Conservation (phyloP, 371 early-diverging fungal genomes). For the Syncephalis fuscata region DNA sequence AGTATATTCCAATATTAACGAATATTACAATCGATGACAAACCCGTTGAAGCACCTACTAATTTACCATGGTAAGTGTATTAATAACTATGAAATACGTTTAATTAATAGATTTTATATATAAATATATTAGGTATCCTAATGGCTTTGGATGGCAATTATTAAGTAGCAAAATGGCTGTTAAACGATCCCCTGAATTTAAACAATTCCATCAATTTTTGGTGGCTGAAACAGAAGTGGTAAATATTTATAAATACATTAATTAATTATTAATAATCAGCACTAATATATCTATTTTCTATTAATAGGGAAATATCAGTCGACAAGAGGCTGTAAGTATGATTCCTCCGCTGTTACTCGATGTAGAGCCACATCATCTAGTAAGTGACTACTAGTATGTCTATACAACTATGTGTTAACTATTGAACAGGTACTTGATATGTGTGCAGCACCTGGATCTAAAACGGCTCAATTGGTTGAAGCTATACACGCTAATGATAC, state of each 20-base stretch:
- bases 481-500: constrained; percentile 60
- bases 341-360: constrained; percentile 92
- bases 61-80: constrained; percentile 49
- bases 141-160: constrained; percentile 77
- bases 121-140: constrained; percentile 73
- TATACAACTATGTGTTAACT: background rate
- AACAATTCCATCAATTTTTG: constrained; percentile 80
- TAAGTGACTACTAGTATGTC: constrained; percentile 12
- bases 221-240: constrained; percentile 87
- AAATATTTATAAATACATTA: constrained; percentile 7
- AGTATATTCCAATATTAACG: constrained; percentile 33
- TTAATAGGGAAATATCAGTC: constrained; percentile 87
- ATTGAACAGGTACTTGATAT: constrained; percentile 47
- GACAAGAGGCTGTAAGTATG: constrained; percentile 98
- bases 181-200: constrained; percentile 49
- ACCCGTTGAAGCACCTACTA: constrained; percentile 49
- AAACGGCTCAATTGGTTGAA: constrained; percentile 88
- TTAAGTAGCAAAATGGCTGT: constrained; percentile 49
- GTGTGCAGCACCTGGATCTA: constrained; percentile 88
- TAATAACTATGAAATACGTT: no score
- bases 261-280: no score
- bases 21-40: constrained; percentile 46
- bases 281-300: no score
- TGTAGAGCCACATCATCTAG: constrained; percentile 77
- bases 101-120: no score